These are phyloP conservation scores for Byssochlamys sp. DNA, from an alignment of 2,329 filamentous ascomycete species.

Conservation along the genomic window DNA sequence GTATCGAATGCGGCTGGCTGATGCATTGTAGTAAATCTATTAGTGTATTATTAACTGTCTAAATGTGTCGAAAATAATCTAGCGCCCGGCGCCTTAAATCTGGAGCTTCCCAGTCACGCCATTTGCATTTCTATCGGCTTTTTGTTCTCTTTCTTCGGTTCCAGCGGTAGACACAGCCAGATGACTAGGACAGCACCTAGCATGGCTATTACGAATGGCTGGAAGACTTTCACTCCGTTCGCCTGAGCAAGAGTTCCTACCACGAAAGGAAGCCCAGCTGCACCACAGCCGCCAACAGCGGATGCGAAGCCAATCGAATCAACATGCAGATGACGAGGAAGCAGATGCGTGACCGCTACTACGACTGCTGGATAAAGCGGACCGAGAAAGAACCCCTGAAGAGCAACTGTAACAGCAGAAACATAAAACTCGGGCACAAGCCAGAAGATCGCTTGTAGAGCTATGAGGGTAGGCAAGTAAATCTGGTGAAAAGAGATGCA, in stretches of 20 bases:
- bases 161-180: conserved; percentile 35
- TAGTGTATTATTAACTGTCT: background rate
- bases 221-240: conserved; percentile 50
- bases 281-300: conserved; percentile 66
- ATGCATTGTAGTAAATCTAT: too few species aligned
- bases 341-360: conserved; percentile 62
- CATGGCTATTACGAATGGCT: conserved; percentile 50
- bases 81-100: background rate
- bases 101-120: background rate
- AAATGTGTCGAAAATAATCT: background rate
- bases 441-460: conserved; percentile 66
- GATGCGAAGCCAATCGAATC: conserved; percentile 72
- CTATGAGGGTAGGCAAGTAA: conserved; percentile 59
- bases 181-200: conserved; percentile 42
- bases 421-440: conserved; percentile 67
- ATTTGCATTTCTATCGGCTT: background rate
- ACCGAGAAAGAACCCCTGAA: conserved; percentile 71
- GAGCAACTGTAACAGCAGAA: conserved; percentile 59
- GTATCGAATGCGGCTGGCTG: too few species aligned
- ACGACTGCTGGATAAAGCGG: conserved; percentile 69
- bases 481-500: conserved; percentile 8
- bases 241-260: conserved; percentile 43
- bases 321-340: conserved; percentile 65
- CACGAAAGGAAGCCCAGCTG: conserved; percentile 38
- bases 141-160: background rate